Conservation (phyloP, 2,329 filamentous ascomycete species). For the Ophiocordyceps sinensis region DNA sequence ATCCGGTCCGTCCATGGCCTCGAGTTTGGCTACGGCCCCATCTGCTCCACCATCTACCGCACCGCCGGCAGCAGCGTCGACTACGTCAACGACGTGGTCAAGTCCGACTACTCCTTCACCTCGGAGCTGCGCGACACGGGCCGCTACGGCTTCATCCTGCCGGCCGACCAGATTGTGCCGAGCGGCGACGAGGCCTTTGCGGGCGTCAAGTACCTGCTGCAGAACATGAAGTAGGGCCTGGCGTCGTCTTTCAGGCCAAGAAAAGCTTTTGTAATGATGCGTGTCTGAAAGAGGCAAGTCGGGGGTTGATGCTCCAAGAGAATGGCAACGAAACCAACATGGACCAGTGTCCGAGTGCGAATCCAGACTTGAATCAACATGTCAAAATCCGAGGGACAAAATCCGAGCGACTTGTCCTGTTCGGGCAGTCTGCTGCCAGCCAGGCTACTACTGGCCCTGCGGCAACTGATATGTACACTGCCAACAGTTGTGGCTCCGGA, state of each 20-base stretch:
- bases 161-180: slow-evolving; percentile 25
- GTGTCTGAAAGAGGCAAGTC: too few relatives aligned
- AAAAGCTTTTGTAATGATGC: background rate
- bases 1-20: slow-evolving; percentile 28
- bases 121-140: slow-evolving; percentile 23
- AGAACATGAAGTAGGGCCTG: slow-evolving; percentile 20
- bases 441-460: too few relatives aligned
- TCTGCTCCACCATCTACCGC: slow-evolving; percentile 48
- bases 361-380: too few relatives aligned
- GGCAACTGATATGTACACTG: too few relatives aligned
- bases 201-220: slow-evolving; percentile 44
- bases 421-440: too few relatives aligned
- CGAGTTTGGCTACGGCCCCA: slow-evolving; percentile 29
- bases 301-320: too few relatives aligned
- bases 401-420: too few relatives aligned
- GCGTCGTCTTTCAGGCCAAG: background rate
- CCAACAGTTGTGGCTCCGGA: too few relatives aligned
- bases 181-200: slow-evolving; percentile 28
- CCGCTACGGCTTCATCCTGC: slow-evolving; percentile 26
- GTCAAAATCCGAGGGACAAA: too few relatives aligned
- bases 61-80: slow-evolving; percentile 32
- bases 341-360: too few relatives aligned
- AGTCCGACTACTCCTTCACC: slow-evolving; percentile 25
- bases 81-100: slow-evolving; percentile 26
- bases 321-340: too few relatives aligned